Evolutionary conservation across 352 stramenopile genomes (phyloP).

Genomic region (Phytophthora pinifolia): DNA sequence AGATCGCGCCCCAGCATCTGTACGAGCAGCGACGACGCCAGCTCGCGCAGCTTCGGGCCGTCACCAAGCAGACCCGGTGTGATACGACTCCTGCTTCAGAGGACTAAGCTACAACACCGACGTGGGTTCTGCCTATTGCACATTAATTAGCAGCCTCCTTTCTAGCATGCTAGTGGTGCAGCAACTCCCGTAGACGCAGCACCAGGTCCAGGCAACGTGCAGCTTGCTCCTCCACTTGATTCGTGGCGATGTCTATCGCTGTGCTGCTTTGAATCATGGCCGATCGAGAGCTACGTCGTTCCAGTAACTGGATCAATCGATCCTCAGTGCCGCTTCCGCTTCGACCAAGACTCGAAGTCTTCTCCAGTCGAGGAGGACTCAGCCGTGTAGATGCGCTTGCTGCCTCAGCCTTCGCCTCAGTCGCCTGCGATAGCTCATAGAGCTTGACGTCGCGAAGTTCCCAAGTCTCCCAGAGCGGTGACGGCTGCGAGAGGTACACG

Average conservation of each 20-base stretch:
- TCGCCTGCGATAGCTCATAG: conserved; percentile 19
- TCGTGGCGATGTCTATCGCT: conserved; percentile 3
- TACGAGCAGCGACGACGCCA: conserved; percentile 52
- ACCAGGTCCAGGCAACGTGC: conserved; percentile 28
- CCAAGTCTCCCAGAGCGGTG: conserved; percentile 55
- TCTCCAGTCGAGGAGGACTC: conserved; percentile 7
- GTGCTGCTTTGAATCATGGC: not conserved
- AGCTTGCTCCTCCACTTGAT: conserved; percentile 19
- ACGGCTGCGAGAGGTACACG: conserved; percentile 65
- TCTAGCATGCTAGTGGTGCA: conserved; percentile 8
- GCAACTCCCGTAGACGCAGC: conserved; percentile 21
- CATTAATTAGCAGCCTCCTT: not conserved
- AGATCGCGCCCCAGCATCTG: conserved; percentile 34
- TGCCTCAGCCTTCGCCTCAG: not conserved
- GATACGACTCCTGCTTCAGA: conserved; percentile 16
- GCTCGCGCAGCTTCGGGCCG: conserved; percentile 45
- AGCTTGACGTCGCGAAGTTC: conserved; percentile 59
- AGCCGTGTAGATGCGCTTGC: not conserved
- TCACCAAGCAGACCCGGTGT: conserved; percentile 18
- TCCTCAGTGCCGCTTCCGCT: conserved; percentile 7
- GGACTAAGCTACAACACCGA: not conserved
- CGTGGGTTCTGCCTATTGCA: too few relatives aligned
- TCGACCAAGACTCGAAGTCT: conserved; percentile 1
- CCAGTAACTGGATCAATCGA: conserved; percentile 19
- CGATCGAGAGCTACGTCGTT: conserved; percentile 13